These are phyloP conservation scores for Platanthera guangdongensis DNA, from an alignment of 106 monocot species.

Conservation along the genomic window DNA sequence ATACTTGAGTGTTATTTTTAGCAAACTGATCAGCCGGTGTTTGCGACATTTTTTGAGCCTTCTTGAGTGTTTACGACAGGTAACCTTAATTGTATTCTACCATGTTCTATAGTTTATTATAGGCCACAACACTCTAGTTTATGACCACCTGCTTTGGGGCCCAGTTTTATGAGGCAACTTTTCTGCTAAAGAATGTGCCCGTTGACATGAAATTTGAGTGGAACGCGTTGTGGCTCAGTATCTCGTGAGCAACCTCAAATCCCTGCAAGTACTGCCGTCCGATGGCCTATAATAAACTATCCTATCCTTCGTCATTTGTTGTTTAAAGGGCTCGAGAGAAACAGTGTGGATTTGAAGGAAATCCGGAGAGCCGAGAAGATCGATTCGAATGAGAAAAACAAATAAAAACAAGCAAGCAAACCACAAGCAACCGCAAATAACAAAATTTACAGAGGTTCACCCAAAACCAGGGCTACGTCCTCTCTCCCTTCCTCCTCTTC, in stretches of 20 bases:
- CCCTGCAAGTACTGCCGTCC: no score
- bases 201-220: conserved; percentile 43
- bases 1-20: conserved; percentile 4
- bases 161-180: conserved; percentile 86
- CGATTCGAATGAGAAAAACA: no score
- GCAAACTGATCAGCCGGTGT: conserved; percentile 96
- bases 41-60: conserved; percentile 95
- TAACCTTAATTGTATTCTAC: conserved; percentile 16
- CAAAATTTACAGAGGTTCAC: no score
- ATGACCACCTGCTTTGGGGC: conserved; percentile 49
- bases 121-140: background rate
- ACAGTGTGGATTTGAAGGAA: no score
- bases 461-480: no score
- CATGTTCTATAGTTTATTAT: background rate
- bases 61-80: conserved; percentile 97
- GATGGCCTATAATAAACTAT: no score
- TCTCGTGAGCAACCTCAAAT: no score
- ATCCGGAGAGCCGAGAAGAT: no score
- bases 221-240: conserved; percentile 24
- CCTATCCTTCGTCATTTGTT: background rate
- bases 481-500: no score
- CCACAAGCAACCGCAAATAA: no score
- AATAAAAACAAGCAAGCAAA: no score
- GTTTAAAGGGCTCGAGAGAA: background rate
- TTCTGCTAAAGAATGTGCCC: conserved; percentile 20